Percentiles rank a stretch among this genome's conserved stretches.
Evolutionary conservation across 2,329 filamentous ascomycete genomes (phyloP).

Genomic region (Arthrobotrys sphaeroides): DNA sequence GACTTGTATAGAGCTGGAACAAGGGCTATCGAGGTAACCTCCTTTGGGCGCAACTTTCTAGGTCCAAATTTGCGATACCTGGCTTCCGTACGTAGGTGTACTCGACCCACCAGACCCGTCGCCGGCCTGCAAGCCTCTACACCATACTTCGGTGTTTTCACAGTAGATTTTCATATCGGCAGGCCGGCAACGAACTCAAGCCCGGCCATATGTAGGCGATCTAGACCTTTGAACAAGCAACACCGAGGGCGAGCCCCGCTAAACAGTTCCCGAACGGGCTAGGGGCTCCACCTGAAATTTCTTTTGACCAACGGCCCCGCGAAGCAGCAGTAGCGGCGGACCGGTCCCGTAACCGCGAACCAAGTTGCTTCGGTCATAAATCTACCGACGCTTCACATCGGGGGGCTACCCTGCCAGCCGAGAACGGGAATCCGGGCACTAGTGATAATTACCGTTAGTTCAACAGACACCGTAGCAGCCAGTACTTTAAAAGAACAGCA

Average conservation of each 20-base stretch:
- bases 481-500: slow-evolving; percentile 31
- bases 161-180: not conserved
- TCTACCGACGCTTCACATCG: slow-evolving; percentile 12
- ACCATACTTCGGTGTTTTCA: not conserved
- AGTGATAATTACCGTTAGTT: slow-evolving; percentile 40
- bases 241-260: slow-evolving; percentile 7
- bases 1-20: slow-evolving; percentile 3
- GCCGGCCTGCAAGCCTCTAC: not conserved
- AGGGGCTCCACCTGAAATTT: slow-evolving; percentile 23
- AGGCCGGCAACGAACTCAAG: not conserved
- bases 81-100: not conserved
- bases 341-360: slow-evolving; percentile 51
- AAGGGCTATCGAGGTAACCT: not conserved
- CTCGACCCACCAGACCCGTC: not conserved
- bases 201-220: not conserved
- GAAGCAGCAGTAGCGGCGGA: slow-evolving; percentile 34
- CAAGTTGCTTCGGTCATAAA: slow-evolving; percentile 3
- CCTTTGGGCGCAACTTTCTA: not conserved
- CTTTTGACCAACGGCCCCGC: slow-evolving; percentile 17
- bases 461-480: not conserved
- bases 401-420: slow-evolving; percentile 22
- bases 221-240: slow-evolving; percentile 13
- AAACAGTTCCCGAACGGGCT: slow-evolving; percentile 18
- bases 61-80: not conserved
- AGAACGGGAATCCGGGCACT: slow-evolving; percentile 30